Evolutionary conservation across 2,329 filamentous ascomycete genomes (phyloP).

Genomic region (Chrysoporthe cubensis): DNA sequence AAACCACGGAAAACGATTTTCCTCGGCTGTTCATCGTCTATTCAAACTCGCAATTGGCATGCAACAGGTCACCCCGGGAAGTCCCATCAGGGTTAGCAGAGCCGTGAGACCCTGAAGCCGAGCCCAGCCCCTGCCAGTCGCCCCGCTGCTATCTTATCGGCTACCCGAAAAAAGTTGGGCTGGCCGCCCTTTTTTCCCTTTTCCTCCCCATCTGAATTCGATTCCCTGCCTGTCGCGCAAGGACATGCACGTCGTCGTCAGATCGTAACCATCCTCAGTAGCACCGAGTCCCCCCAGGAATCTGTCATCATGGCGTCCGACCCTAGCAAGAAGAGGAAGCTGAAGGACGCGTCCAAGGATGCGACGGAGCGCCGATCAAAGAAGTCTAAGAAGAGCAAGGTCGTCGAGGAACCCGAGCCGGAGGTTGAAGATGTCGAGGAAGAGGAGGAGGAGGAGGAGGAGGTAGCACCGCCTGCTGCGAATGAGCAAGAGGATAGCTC

Average conservation of each 20-base stretch:
- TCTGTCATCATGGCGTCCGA: constrained; percentile 37
- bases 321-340: constrained; percentile 42
- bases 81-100: not conserved
- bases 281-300: not conserved
- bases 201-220: constrained; percentile 6
- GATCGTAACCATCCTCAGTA: not conserved
- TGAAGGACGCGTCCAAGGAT: constrained; percentile 38
- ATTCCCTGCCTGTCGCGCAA: not conserved
- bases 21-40: no score
- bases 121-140: constrained; percentile 6
- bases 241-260: not conserved
- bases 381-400: constrained; percentile 20
- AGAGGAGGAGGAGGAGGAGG: constrained; percentile 21
- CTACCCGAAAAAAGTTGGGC: constrained; percentile 28
- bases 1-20: no score
- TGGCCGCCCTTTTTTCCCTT: constrained; percentile 1
- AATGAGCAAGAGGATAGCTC: constrained; percentile 30
- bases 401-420: constrained; percentile 21
- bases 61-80: no score
- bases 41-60: no score
- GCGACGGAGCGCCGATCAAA: constrained; percentile 20
- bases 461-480: constrained; percentile 30
- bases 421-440: constrained; percentile 28
- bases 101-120: not conserved
- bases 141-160: constrained; percentile 26